phyloP scores from a whole-genome alignment of 2,329 filamentous ascomycete genomes.

The Septoria linicola region DNA sequence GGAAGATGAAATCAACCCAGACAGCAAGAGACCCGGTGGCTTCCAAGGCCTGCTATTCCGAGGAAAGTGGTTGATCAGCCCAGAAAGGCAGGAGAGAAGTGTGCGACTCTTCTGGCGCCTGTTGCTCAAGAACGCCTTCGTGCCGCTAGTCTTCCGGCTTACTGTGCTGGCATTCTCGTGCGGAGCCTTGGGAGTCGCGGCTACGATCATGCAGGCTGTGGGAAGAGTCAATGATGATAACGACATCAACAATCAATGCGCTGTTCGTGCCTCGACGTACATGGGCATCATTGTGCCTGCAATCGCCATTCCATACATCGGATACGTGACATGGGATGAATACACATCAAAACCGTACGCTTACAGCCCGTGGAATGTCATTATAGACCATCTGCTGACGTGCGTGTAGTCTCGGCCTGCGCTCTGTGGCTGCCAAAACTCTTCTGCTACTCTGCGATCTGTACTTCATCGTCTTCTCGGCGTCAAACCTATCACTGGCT shows the following conservation, averaged over 20 bases:
- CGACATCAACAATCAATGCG: slow-evolving; percentile 39
- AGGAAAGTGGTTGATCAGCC: slow-evolving; percentile 46
- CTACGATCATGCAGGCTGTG: slow-evolving; percentile 63
- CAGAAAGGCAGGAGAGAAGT: slow-evolving; percentile 37
- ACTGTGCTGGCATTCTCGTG: slow-evolving; percentile 80
- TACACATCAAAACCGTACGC: slow-evolving; percentile 79
- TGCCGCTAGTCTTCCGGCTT: slow-evolving; percentile 79
- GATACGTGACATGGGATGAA: slow-evolving; percentile 95
- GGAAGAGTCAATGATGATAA: slow-evolving; percentile 40
- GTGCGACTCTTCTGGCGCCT: slow-evolving; percentile 48
- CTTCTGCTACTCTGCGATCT: slow-evolving; percentile 87
- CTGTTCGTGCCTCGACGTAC: slow-evolving; percentile 63
- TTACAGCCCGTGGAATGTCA: no score
- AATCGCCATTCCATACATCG: slow-evolving; percentile 82
- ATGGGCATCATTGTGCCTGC: slow-evolving; percentile 89
- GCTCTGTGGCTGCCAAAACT: slow-evolving; percentile 80
- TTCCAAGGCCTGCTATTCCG: slow-evolving; percentile 39
- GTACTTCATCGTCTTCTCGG: slow-evolving; percentile 96
- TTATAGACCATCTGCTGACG: slow-evolving; percentile 18
- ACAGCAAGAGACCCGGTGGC: slow-evolving; percentile 42
- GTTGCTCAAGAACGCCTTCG: slow-evolving; percentile 76
- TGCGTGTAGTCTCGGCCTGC: slow-evolving; percentile 63
- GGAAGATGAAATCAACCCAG: slow-evolving; percentile 46
- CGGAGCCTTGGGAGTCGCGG: slow-evolving; percentile 74
- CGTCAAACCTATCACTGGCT: slow-evolving; percentile 84